Conservation (phyloP, 2,329 filamentous ascomycete species). For the Alternaria triticimaculans region DNA sequence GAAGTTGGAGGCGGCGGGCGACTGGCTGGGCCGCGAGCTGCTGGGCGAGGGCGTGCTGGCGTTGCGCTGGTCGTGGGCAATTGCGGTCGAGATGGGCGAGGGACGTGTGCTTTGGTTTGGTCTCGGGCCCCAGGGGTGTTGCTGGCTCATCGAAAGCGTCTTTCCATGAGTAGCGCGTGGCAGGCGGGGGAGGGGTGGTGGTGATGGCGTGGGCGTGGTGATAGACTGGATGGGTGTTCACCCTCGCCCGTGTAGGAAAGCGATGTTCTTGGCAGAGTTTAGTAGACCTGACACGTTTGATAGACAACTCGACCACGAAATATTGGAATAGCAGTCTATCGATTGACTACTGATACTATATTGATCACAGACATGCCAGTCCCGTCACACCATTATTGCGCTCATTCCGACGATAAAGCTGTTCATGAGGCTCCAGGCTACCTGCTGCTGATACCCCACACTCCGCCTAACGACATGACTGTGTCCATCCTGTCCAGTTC, state of each 20-base stretch:
- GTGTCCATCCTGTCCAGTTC: neutral
- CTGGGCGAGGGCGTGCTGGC: conserved; percentile 54
- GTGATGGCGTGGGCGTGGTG: conserved; percentile 23
- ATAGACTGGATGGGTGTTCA: conserved; percentile 11
- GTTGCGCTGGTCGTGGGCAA: conserved; percentile 53
- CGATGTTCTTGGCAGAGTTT: conserved; percentile 13
- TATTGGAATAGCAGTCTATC: neutral
- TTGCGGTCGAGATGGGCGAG: conserved; percentile 62
- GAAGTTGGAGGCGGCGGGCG: conserved; percentile 60
- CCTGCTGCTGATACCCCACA: neutral
- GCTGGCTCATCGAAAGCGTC: conserved; percentile 57
- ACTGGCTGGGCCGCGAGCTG: conserved; percentile 59
- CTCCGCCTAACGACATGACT: neutral
- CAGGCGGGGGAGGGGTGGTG: conserved; percentile 29
- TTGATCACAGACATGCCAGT: no score
- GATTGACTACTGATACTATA: no score
- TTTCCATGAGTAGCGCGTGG: conserved; percentile 51
- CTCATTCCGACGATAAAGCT: neutral
- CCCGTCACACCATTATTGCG: no score
- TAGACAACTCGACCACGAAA: neutral
- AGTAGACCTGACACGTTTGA: conserved; percentile 15
- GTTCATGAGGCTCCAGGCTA: neutral
- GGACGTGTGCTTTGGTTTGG: conserved; percentile 63
- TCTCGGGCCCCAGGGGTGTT: conserved; percentile 64
- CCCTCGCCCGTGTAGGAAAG: conserved; percentile 9